Conservation (phyloP, 768 basidiomycete genomes). For the Cystofilobasidium capitatum region DNA sequence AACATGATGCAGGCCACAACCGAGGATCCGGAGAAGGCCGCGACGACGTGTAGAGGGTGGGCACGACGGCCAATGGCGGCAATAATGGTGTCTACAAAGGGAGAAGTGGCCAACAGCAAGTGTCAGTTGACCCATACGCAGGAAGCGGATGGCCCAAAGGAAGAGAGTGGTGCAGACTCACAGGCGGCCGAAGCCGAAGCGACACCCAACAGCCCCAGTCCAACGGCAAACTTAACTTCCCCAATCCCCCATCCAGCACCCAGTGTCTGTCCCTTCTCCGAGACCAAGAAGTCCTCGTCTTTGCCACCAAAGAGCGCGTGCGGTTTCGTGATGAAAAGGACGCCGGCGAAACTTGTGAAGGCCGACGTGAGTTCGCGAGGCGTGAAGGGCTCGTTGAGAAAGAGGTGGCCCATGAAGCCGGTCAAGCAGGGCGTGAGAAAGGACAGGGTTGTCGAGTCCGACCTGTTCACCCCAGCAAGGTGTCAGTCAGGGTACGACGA, state of each 20-base stretch:
- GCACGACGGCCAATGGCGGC: slow-evolving; percentile 67
- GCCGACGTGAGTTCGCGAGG: slow-evolving; percentile 29
- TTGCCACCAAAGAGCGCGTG: slow-evolving; percentile 56
- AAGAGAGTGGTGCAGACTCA: slow-evolving; percentile 43
- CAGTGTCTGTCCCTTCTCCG: slow-evolving; percentile 20
- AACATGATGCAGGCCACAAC: slow-evolving; percentile 42
- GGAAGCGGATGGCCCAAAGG: not conserved
- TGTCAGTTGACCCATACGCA: not conserved
- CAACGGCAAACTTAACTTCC: slow-evolving; percentile 18
- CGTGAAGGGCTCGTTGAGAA: slow-evolving; percentile 32
- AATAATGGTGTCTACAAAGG: slow-evolving; percentile 44
- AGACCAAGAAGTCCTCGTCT: slow-evolving; percentile 15
- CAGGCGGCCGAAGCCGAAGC: slow-evolving; percentile 59
- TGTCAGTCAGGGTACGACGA: not conserved
- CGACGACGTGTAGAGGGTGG: slow-evolving; percentile 61
- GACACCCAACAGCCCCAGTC: slow-evolving; percentile 59
- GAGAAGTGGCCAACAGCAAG: not conserved
- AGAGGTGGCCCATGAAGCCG: slow-evolving; percentile 21
- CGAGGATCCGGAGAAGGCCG: slow-evolving; percentile 56
- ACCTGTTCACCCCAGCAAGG: not conserved
- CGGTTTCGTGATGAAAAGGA: slow-evolving; percentile 72
- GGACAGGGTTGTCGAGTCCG: slow-evolving; percentile 20
- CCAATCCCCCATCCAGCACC: slow-evolving; percentile 5
- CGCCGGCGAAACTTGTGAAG: slow-evolving; percentile 63
- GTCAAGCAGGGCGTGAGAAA: slow-evolving; percentile 21